Evolutionary conservation across 108 stramenopile genomes (phyloP), one percentile per base, ranked within the genome.

Genomic region (Phaeodactylum tricornutum): DNA sequence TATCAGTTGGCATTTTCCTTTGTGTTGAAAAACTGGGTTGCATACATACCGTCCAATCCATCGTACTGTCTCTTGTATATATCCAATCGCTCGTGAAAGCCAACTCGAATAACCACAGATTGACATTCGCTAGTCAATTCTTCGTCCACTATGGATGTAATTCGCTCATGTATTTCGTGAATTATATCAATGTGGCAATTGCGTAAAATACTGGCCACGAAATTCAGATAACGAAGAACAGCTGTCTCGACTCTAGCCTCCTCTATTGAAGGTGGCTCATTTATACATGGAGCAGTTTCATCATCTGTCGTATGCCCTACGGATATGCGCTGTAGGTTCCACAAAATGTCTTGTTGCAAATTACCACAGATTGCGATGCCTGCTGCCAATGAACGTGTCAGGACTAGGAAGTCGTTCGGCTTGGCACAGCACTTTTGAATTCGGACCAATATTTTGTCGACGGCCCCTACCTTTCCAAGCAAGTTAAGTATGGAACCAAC

Each of bases 1-100:
- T n/a, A n/a, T n/a, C n/a, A n/a, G n/a, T n/a, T n/a, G n/a, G n/a
- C n/a, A n/a, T n/a, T n/a, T n/a, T n/a, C n/a, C n/a, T n/a, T n/a
- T n/a, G n/a, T n/a, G n/a, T n/a, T n/a, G n/a, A n/a, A n/a, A n/a
- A n/a, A n/a, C n/a, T n/a, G n/a, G n/a, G n/a, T n/a, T n/a, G n/a
- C n/a, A n/a, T n/a, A n/a, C n/a, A n/a, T 22, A 19, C 27, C 21
- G 16, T 19, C 1, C 34, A 37, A 21, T 16, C 25, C 22, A 7
- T 82, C 82, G 50, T 80, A 89, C 27, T 72, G 57, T 25, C 77
- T 80, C 61, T 87, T 91, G 30, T 78, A 71, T 28, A 34, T 34
- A 66, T 93, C 89, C 39, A 94, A 64, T 41, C 92, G 77, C 31
- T 78, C 79, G 42, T 90, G 57, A 55, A 88, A 90, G 0, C 90